Conservation (phyloP, 257 asterid genomes). For the Salvia hispanica region DNA sequence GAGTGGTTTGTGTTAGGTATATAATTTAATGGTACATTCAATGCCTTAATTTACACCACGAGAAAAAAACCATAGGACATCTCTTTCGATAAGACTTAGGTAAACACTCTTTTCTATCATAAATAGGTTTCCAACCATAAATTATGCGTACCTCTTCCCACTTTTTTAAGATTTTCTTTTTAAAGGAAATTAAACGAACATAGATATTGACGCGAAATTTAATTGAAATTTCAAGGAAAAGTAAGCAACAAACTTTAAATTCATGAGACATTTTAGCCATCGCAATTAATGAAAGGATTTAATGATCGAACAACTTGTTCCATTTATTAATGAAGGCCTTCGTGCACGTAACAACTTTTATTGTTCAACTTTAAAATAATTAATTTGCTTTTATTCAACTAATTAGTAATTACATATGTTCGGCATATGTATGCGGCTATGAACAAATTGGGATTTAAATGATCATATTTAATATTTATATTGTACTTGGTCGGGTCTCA, state of each 20-base stretch:
- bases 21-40: slow-evolving; percentile 35
- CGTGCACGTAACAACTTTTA: slow-evolving; percentile 38
- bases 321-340: slow-evolving; percentile 12
- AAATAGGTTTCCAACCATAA: slow-evolving; percentile 31
- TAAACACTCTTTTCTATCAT: slow-evolving; percentile 42
- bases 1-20: slow-evolving; percentile 36
- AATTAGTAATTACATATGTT: neutral
- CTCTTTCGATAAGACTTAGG: slow-evolving; percentile 40
- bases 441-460: neutral
- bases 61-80: slow-evolving; percentile 27
- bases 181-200: neutral
- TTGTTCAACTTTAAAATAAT: slow-evolving; percentile 29
- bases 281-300: slow-evolving; percentile 16
- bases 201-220: neutral
- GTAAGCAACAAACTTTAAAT: slow-evolving; percentile 24
- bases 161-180: neutral
- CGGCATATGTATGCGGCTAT: too few species aligned
- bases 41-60: slow-evolving; percentile 36
- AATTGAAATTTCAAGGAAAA: neutral
- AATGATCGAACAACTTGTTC: slow-evolving; percentile 17
- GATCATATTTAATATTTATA: neutral
- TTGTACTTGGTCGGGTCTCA: too few species aligned
- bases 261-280: slow-evolving; percentile 9
- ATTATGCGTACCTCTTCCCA: slow-evolving; percentile 23
- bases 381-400: slow-evolving; percentile 21